Evolutionary conservation across 2,329 filamentous ascomycete species (phyloP), one percentile per base, ranked within the genome.

Genomic region (Cladophialophora yegresii): DNA sequence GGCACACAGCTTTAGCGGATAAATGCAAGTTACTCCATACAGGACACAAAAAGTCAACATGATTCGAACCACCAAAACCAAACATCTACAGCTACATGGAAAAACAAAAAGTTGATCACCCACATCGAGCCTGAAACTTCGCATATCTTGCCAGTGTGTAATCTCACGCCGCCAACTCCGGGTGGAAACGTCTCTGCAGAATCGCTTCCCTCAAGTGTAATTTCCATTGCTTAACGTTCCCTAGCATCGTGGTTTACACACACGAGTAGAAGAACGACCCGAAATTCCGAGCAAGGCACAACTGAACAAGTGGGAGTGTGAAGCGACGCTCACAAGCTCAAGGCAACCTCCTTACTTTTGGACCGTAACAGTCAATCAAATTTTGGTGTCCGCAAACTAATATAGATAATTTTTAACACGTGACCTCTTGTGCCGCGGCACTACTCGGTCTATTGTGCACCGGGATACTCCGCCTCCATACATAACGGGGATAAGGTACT

Each of bases 201-300:
- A 84, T 84, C 81, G 76, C 82, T 84, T 82, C 81, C 80, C 82
- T 84, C 80, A 82, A 83, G 81, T 67, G 69, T 84, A 74, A 77
- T 73, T 74, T 79, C 77, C 80, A 83, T 81, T 77, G 77, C 82
- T 84, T 81, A 85, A 71, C 77, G 78, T 75, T 76, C 73, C 74
- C 71, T 78, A 83, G 78, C 82, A 77, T 84, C 82, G 79, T 77
- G 77, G 80, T 81, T 80, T 84, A 78, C 82, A 80, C 80, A 74
- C 76, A 78, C 80, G 82, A 84, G 82, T 84, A 76, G 77, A 64
- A 74, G 77, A 76, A 77, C 79, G 78, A 79, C 79, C 82, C 81
- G 77, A 73, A 76, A 78, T 77, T 81, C 83, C 82, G 81, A 83
- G 82, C 80, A 78, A 80, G 82, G 81, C 81, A 82, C 82, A 74